A percentile compares a stretch with the other conserved stretches of the same genome.
Evolutionary conservation across 345 rosid genomes (phyloP).

Genomic region (Toxicodendron radicans): DNA sequence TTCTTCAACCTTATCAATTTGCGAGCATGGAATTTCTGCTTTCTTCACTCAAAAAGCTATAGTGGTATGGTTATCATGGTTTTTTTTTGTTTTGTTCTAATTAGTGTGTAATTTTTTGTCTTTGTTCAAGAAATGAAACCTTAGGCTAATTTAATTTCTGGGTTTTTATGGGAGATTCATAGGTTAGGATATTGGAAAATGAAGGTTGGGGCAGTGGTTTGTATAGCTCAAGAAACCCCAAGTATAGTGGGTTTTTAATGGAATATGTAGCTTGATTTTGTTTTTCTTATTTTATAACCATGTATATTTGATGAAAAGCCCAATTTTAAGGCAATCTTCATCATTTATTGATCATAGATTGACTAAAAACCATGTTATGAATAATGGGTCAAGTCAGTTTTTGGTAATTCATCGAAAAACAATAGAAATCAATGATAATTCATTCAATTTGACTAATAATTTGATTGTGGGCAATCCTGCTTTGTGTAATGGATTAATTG

Average conservation of each 20-base stretch:
- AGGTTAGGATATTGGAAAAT: constrained; percentile 17
- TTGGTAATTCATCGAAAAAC: constrained; percentile 29
- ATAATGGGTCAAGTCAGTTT: constrained; percentile 28
- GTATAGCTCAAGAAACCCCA: constrained; percentile 27
- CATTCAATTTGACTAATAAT: constrained; percentile 22
- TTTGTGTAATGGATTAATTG: constrained; percentile 44
- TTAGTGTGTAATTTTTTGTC: constrained; percentile 23
- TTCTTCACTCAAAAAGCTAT: too few relatives aligned
- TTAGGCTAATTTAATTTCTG: constrained; percentile 20
- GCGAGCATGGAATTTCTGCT: too few relatives aligned
- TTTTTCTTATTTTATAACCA: constrained; percentile 39
- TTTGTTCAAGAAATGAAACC: constrained; percentile 28
- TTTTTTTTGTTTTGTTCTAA: not conserved
- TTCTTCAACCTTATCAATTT: too few relatives aligned
- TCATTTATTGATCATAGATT: constrained; percentile 23
- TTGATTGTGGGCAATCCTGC: constrained; percentile 32
- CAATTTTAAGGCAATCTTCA: constrained; percentile 28
- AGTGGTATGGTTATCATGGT: too few relatives aligned
- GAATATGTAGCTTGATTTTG: constrained; percentile 34
- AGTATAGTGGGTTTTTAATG: constrained; percentile 42
- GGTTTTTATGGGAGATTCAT: constrained; percentile 11
- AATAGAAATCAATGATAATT: constrained; percentile 24
- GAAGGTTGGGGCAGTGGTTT: constrained; percentile 23
- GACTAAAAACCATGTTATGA: constrained; percentile 2
- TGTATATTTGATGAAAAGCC: constrained; percentile 30